Conservation (phyloP, 305 asterid species). For the Fraxinus xanthoxyloides region DNA sequence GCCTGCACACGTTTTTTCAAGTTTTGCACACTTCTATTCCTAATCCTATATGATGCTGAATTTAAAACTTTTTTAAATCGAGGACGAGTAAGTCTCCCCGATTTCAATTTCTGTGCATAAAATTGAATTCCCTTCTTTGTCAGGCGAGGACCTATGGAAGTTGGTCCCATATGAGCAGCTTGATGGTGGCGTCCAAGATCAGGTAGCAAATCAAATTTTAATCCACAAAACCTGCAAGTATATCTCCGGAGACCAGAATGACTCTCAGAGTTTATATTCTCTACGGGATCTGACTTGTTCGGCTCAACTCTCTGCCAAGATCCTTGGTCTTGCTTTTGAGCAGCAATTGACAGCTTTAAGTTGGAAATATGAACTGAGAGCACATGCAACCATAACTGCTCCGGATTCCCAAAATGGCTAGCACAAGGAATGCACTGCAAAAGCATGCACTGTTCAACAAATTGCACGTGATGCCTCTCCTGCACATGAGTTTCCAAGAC, state of each 20-base stretch:
- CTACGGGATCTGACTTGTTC: conserved; percentile 31
- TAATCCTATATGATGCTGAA: conserved; percentile 70
- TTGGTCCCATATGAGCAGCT: conserved; percentile 92
- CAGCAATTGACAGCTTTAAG: conserved; percentile 46
- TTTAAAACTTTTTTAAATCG: conserved; percentile 67
- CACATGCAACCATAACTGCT: conserved; percentile 83
- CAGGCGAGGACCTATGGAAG: conserved; percentile 53
- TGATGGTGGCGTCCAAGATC: conserved; percentile 99
- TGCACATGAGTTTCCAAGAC: conserved; percentile 89
- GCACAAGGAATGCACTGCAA: conserved; percentile 91
- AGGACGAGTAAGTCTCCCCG: conserved; percentile 80
- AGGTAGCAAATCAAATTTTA: conserved; percentile 93
- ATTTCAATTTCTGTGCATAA: conserved; percentile 76
- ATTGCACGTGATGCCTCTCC: conserved; percentile 88
- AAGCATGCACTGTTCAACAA: conserved; percentile 95
- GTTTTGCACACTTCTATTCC: conserved; percentile 69
- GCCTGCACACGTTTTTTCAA: conserved; percentile 68
- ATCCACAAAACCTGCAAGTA: conserved; percentile 89
- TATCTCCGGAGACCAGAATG: conserved; percentile 58
- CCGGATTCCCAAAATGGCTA: conserved; percentile 79
- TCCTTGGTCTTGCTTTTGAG: conserved; percentile 38
- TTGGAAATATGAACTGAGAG: conserved; percentile 59
- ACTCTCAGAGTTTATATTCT: conserved; percentile 39
- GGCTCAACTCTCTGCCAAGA: conserved; percentile 34
- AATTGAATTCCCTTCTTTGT: conserved; percentile 78